Conservation (phyloP, 352 stramenopile genomes). For the Phytopythium mirpurense region DNA sequence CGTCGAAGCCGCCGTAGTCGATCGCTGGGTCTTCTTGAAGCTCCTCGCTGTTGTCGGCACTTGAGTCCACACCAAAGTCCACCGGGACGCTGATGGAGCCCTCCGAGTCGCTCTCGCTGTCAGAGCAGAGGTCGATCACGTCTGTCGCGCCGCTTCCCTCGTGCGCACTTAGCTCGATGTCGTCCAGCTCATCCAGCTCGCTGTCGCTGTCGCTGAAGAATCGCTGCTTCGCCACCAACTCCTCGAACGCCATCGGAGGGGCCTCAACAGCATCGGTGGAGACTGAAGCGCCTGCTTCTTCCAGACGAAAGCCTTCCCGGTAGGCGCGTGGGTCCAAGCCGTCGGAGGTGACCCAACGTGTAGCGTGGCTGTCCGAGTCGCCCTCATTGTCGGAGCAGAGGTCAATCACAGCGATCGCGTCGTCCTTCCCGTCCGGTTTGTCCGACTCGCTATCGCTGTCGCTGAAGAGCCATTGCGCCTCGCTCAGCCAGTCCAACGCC, state of each 20-base stretch:
- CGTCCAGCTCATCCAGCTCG: neutral
- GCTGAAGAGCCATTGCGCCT: too few relatives aligned
- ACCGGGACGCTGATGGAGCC: too few relatives aligned
- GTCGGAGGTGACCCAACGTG: too few relatives aligned
- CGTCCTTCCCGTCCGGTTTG: too few relatives aligned
- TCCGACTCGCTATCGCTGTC: too few relatives aligned
- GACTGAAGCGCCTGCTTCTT: neutral
- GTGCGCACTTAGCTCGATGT: neutral
- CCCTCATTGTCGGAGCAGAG: too few relatives aligned
- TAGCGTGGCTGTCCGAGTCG: too few relatives aligned
- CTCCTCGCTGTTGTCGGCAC: too few relatives aligned
- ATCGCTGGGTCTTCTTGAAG: neutral
- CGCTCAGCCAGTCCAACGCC: too few relatives aligned
- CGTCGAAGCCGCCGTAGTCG: neutral
- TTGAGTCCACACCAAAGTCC: neutral
- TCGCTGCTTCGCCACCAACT: neutral
- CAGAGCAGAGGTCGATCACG: neutral
- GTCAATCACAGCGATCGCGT: too few relatives aligned
- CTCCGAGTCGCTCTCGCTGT: neutral
- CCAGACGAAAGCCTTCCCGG: too few relatives aligned
- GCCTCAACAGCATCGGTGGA: neutral
- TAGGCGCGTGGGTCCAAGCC: too few relatives aligned
- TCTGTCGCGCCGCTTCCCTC: neutral
- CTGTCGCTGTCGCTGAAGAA: slow-evolving; percentile 3
- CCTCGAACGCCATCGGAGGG: neutral